A percentile compares a stretch with the other conserved stretches of the same genome.
Conservation (phyloP, 306 rosid species). For the Sicyos edulis region DNA sequence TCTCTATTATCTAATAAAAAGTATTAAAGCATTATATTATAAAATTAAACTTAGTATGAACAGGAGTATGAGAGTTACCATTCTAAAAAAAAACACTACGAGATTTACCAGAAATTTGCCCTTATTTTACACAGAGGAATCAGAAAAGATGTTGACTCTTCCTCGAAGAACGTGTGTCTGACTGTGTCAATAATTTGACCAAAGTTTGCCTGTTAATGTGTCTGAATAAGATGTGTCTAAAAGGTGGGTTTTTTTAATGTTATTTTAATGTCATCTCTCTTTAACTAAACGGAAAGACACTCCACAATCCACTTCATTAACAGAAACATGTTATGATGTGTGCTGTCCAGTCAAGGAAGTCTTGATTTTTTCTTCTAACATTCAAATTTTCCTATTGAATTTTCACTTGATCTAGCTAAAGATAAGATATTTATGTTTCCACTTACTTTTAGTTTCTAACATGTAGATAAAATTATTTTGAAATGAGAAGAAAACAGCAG, state of each 20-base stretch:
- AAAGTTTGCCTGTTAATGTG: neutral
- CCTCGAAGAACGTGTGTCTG: slow-evolving; percentile 7
- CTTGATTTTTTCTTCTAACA: neutral
- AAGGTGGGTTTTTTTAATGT: neutral
- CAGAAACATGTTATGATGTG: slow-evolving; percentile 10
- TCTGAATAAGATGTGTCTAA: neutral
- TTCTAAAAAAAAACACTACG: no score
- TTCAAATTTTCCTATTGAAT: neutral
- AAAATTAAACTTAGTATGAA: no score
- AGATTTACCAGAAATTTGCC: neutral
- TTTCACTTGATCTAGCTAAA: slow-evolving; percentile 10
- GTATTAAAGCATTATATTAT: no score
- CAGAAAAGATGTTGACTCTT: slow-evolving; percentile 16
- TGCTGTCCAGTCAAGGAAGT: neutral
- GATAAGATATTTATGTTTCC: neutral
- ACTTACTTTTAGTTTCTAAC: neutral
- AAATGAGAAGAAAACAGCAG: slow-evolving; percentile 8
- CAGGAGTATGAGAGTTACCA: no score
- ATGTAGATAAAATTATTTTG: neutral
- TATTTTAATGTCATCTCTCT: slow-evolving; percentile 13
- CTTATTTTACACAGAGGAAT: neutral
- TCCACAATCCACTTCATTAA: neutral
- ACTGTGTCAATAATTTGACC: slow-evolving; percentile 16
- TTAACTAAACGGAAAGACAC: neutral
- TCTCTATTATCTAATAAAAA: no score